phyloP scores from a whole-genome alignment of 1,284 basidiomycete species.

The Leccinum discolor region DNA sequence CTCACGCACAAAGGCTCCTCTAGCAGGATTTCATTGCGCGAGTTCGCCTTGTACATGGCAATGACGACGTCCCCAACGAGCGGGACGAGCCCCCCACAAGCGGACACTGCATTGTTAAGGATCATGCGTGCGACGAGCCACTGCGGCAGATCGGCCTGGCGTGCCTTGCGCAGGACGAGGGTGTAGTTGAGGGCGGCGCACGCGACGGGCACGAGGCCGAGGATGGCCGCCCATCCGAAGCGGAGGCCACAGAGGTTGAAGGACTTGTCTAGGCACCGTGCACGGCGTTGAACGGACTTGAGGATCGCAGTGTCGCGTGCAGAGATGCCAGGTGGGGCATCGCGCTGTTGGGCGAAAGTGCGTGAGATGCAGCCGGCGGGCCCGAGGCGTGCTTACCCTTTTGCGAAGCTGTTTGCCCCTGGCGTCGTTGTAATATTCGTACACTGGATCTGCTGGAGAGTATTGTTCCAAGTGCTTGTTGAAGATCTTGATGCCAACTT shows the following conservation, averaged over 20 bases:
- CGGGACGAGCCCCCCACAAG: conserved; percentile 76
- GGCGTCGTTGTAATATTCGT: conserved; percentile 72
- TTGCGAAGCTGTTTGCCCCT: conserved; percentile 68
- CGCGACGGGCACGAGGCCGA: conserved; percentile 74
- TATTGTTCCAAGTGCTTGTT: conserved; percentile 64
- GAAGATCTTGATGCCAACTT: conserved; percentile 61
- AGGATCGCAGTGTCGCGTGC: conserved; percentile 78
- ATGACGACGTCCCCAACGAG: conserved; percentile 78
- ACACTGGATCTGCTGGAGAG: conserved; percentile 76
- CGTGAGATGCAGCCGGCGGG: neutral
- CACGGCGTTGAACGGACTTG: conserved; percentile 74
- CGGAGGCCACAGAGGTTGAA: conserved; percentile 82
- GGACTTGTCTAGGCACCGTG: conserved; percentile 92
- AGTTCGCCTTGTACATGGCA: conserved; percentile 86
- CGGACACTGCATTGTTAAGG: conserved; percentile 77
- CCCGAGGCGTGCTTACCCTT: conserved; percentile 51
- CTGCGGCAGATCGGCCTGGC: conserved; percentile 65
- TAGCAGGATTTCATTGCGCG: conserved; percentile 78
- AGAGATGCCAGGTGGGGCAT: conserved; percentile 78
- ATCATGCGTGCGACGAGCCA: conserved; percentile 79
- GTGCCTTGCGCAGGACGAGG: conserved; percentile 79
- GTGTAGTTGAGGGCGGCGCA: conserved; percentile 73
- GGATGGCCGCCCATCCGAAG: conserved; percentile 87
- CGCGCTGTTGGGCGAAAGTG: conserved; percentile 47
- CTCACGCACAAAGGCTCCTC: conserved; percentile 73